Base-by-base conservation (phyloP, 257 asterid species). In the Apocynum venetum region DNA sequence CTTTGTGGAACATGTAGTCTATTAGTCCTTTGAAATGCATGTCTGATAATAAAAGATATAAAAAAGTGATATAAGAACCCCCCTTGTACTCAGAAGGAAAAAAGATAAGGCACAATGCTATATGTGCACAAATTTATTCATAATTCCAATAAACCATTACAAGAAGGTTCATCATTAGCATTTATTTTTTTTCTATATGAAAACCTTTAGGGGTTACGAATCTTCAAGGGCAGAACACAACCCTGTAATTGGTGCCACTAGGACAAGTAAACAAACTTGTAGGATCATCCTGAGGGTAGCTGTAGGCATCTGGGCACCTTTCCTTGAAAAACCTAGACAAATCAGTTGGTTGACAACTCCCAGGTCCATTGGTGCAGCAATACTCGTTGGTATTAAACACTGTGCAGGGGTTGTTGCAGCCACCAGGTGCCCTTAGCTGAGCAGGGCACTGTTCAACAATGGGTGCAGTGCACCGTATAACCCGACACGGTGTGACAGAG, bases 271-370 rank as follows among this genome's bases (percentile, higher is more conserved):
- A 82, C 53, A 80, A 77, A 63, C 89, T 89, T 0, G 88, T 89
- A 0, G 72, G 82, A 75, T 87, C 89, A 83, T 89, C 91, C 79
- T 72, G 86, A 17, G 93, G 93, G 44, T 82, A 87, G 74, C 87
- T 85, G 7, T 85, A 89, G 14, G 93, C 93, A 81, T 87, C 85
- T 6, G 93, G 87, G 52, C 93, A 89, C 68, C 84, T 82, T 13
- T 78, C 74, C 61, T 75, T 75, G 6, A 75, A 75, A 40, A 81
- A 85, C 81, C 20, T 78, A 0, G 89, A 88, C 0, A 40, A 13
- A 0, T 14, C 0, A 2, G 90, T 86, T 0, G 90, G 87, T 0
- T 85, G 67, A 66, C 92, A 86, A 55, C 75, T 83, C 4, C 89
- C 90, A 0, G 79, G 84, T n/a, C 92, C 92, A 73, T 85, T 5